Evolutionary conservation across 306 rosid genomes (phyloP).

Genomic region (Dalbergia oliveri): DNA sequence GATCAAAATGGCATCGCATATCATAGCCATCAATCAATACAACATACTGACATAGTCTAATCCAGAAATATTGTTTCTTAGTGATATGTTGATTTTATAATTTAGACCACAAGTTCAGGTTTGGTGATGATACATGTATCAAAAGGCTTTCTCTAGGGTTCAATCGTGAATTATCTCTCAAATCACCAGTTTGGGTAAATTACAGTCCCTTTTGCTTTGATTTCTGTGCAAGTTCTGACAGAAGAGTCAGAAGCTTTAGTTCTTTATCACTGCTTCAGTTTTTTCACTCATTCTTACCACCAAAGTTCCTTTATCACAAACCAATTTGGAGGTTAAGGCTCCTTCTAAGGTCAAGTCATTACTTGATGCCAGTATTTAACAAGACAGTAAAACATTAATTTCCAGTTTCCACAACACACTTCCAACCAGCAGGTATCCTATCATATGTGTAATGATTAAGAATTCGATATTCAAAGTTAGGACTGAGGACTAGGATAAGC

Average conservation of each 20-base stretch:
- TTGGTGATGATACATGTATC: not conserved
- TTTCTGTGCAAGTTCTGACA: too few relatives aligned
- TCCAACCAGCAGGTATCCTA: too few relatives aligned
- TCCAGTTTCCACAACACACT: too few relatives aligned
- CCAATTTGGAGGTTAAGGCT: not conserved
- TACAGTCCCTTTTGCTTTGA: not conserved
- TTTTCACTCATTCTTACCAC: not conserved
- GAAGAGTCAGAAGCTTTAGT: too few relatives aligned
- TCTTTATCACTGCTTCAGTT: not conserved
- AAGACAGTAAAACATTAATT: too few relatives aligned
- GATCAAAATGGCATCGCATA: not conserved
- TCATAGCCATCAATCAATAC: slow-evolving; percentile 32
- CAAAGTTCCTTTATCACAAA: too few relatives aligned
- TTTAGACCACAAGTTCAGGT: not conserved
- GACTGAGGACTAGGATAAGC: not conserved
- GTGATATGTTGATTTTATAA: not conserved
- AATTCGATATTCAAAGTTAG: not conserved
- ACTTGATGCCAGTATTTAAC: too few relatives aligned
- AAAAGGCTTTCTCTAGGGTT: not conserved
- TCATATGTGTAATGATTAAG: not conserved
- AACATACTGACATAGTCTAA: not conserved
- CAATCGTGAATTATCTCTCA: not conserved
- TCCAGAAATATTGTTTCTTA: not conserved
- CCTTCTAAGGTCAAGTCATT: not conserved
- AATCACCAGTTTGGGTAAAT: not conserved